Percentiles rank a stretch among this genome's conserved stretches.
These are phyloP conservation scores for Pseudonectria buxi DNA, from an alignment of 2,329 filamentous ascomycete species.

Conservation along the genomic window DNA sequence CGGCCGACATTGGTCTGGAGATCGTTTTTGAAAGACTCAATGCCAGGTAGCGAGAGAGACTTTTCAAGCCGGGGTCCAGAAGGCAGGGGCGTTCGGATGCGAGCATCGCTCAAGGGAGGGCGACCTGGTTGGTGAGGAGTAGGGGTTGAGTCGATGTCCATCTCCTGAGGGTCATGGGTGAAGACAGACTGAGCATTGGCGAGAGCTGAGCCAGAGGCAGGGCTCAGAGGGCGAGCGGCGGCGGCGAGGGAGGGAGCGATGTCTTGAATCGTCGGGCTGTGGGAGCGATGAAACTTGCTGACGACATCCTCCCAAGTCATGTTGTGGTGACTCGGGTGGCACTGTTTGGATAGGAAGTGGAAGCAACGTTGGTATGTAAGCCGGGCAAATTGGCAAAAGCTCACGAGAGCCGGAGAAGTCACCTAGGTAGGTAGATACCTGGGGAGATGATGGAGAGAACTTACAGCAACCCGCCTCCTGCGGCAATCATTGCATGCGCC, in stretches of 20 bases:
- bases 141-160: conserved; percentile 44
- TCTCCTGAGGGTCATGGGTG: conserved; percentile 43
- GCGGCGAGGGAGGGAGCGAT: conserved; percentile 36
- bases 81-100: conserved; percentile 50
- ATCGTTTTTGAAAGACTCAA: conserved; percentile 45
- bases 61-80: conserved; percentile 50
- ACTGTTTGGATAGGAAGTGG: conserved; percentile 31
- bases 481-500: conserved; percentile 52
- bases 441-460: conserved; percentile 20
- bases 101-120: conserved; percentile 38
- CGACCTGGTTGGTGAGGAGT: conserved; percentile 31
- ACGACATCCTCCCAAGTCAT: conserved; percentile 56
- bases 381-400: background rate
- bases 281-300: conserved; percentile 45
- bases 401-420: conserved; percentile 1
- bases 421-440: conserved; percentile 3
- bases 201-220: conserved; percentile 34
- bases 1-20: conserved; percentile 44
- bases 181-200: conserved; percentile 33
- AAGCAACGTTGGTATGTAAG: conserved; percentile 13
- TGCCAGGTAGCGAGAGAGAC: conserved; percentile 40
- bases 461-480: conserved; percentile 51
- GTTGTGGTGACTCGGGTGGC: conserved; percentile 52
- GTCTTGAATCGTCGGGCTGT: conserved; percentile 45
- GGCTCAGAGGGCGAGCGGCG: conserved; percentile 40